Evolutionary conservation across 1,284 basidiomycete genomes (phyloP).

Genomic region (Leccinum subrobustum): DNA sequence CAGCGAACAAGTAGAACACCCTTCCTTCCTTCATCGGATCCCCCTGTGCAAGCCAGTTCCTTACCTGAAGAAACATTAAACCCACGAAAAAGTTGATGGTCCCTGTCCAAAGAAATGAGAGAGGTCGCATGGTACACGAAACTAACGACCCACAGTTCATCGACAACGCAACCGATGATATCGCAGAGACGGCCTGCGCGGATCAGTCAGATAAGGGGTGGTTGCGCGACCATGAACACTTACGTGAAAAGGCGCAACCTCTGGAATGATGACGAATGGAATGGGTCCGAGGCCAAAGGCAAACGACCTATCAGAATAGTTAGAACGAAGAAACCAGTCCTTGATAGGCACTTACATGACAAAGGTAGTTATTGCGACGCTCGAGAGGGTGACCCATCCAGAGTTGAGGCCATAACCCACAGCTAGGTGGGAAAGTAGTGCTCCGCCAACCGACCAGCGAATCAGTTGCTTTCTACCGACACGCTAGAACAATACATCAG

Average conservation of each 20-base stretch:
- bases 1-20: conserved; percentile 80
- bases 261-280: conserved; percentile 91
- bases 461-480: conserved; percentile 64
- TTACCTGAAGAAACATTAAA: conserved; percentile 78
- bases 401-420: conserved; percentile 75
- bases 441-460: conserved; percentile 56
- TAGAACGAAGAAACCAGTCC: not conserved
- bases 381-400: conserved; percentile 60
- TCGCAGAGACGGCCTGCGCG: conserved; percentile 73
- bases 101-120: conserved; percentile 47
- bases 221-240: conserved; percentile 28
- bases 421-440: conserved; percentile 62
- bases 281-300: conserved; percentile 89
- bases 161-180: conserved; percentile 82
- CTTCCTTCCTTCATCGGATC: conserved; percentile 70
- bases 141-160: conserved; percentile 65
- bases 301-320: conserved; percentile 60
- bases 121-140: not conserved
- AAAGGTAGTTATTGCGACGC: conserved; percentile 78
- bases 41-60: conserved; percentile 67
- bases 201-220: not conserved
- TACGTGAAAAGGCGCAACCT: conserved; percentile 80
- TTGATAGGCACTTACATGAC: conserved; percentile 55
- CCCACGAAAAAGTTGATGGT: conserved; percentile 82
- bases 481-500: conserved; percentile 41